Evolutionary conservation across 2,329 filamentous ascomycete species (phyloP).

Genomic region (Endothia cerciana): DNA sequence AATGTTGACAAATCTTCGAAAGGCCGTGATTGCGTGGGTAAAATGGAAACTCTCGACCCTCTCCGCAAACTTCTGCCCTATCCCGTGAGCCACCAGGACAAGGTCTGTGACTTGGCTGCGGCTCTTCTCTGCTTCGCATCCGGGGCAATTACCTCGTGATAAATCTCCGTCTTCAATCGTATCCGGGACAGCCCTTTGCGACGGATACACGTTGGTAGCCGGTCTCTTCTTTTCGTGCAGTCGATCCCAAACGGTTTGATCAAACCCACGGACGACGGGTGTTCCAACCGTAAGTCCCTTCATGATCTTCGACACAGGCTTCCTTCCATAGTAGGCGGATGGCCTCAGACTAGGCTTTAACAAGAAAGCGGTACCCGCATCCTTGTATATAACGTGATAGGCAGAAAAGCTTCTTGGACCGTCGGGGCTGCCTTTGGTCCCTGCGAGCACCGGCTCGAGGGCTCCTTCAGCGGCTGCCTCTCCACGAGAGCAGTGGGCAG

Average conservation of each 20-base stretch:
- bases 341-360: constrained; percentile 84
- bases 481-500: constrained; percentile 61
- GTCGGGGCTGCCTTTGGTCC: constrained; percentile 44
- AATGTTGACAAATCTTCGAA: constrained; percentile 82
- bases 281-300: constrained; percentile 84
- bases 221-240: constrained; percentile 58
- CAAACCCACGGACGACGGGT: constrained; percentile 87
- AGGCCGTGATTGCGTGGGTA: constrained; percentile 91
- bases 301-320: constrained; percentile 80
- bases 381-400: constrained; percentile 86
- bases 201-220: constrained; percentile 32
- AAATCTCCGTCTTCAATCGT: constrained; percentile 18
- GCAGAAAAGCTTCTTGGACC: constrained; percentile 62
- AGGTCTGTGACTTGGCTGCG: constrained; percentile 80
- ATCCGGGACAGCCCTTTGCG: constrained; percentile 30
- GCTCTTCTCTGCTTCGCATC: constrained; percentile 67
- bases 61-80: constrained; percentile 94
- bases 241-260: constrained; percentile 75
- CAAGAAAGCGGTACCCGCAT: constrained; percentile 77
- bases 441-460: constrained; percentile 44
- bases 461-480: constrained; percentile 61
- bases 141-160: constrained; percentile 34
- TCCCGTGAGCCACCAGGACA: constrained; percentile 89
- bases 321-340: constrained; percentile 81
- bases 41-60: constrained; percentile 96